Base-by-base conservation (phyloP, 305 asterid species). In the Coffea humblotiana region DNA sequence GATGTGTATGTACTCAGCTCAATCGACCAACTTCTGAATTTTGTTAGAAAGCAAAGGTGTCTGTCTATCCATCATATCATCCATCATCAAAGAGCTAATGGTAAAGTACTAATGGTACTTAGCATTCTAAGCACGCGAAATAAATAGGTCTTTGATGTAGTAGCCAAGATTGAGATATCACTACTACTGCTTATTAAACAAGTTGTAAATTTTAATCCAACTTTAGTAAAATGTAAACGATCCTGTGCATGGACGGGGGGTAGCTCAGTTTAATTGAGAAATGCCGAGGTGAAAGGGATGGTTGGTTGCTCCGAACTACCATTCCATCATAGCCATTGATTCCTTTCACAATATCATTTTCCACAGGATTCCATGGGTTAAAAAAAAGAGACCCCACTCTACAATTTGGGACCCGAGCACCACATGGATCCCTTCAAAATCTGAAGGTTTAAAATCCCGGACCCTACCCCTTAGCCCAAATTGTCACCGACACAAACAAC, bases 401-500 rank as follows among this genome's bases (percentile, higher is more conserved):
- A 52, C 72, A 45, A 25, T 2, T 54, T 66, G 80, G 83, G 83
- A 8, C 83, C 83, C 83, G 21, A 18, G 56, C 64, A 51, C 83
- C 74, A 67, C 79, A 40, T 61, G 78, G 58, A 74, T 25, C 52
- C 79, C 79, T 15, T 76, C 79, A 74, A 67, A 75, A 58, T 60
- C 73, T 14, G 58, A 58, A 23, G 71, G 81, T 40, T 78, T 70
- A 5, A 54, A 58, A 72, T 40, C 52, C 29, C 54, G 23, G 40
- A 15, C 40, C 76, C 76, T 5, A 15, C 25, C 25, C 65, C 43
- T 3, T 23, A 49, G 3, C 43, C 9, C 49, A 16, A 76, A 18
- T 79, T 45, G 25, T 69, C 79, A 80, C 83, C 83, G 83, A 80
- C 83, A 74, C 79, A 64, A 25, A 21, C 43, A 1, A 68, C 27